phyloP scores from a whole-genome alignment of 1,284 basidiomycete species.

The Ganoderma sinense region DNA sequence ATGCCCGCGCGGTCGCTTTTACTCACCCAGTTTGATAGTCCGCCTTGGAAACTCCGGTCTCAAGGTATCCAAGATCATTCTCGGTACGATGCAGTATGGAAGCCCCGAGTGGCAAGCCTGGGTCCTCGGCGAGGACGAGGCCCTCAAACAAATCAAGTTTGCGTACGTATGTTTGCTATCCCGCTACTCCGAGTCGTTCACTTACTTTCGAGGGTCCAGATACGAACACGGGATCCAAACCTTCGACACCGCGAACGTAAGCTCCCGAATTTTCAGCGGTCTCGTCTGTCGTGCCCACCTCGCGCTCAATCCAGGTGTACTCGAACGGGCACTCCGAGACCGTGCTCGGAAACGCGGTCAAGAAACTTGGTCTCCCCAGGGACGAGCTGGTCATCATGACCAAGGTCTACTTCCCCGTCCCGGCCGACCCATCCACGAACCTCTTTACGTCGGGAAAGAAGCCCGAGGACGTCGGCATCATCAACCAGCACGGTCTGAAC shows the following conservation, averaged over 20 bases:
- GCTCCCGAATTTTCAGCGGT: background rate
- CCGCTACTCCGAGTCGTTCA: background rate
- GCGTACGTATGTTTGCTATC: slow-evolving; percentile 36
- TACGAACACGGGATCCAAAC: slow-evolving; percentile 55
- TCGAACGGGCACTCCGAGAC: slow-evolving; percentile 57
- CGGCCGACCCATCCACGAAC: background rate
- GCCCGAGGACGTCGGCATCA: too few species aligned
- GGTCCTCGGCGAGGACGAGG: slow-evolving; percentile 51
- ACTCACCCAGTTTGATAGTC: slow-evolving; percentile 35
- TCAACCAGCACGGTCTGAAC: too few species aligned
- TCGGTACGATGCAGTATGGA: slow-evolving; percentile 54
- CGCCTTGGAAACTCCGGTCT: slow-evolving; percentile 55
- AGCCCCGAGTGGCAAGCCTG: slow-evolving; percentile 44
- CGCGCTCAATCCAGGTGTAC: slow-evolving; percentile 31
- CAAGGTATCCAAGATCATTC: slow-evolving; percentile 51
- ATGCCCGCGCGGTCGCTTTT: background rate
- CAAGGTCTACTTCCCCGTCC: slow-evolving; percentile 45
- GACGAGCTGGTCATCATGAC: slow-evolving; percentile 64
- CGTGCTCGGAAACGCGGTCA: slow-evolving; percentile 65
- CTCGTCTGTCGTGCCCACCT: background rate
- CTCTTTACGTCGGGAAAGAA: background rate
- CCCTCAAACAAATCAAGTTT: slow-evolving; percentile 45
- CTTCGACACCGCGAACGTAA: slow-evolving; percentile 57
- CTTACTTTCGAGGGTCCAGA: background rate
- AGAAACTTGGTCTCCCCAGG: slow-evolving; percentile 57